A percentile compares a stretch with the other conserved stretches of the same genome.
These are phyloP conservation scores for Alisma plantagoaquatica DNA, from an alignment of 106 monocot species.

Conservation along the genomic window DNA sequence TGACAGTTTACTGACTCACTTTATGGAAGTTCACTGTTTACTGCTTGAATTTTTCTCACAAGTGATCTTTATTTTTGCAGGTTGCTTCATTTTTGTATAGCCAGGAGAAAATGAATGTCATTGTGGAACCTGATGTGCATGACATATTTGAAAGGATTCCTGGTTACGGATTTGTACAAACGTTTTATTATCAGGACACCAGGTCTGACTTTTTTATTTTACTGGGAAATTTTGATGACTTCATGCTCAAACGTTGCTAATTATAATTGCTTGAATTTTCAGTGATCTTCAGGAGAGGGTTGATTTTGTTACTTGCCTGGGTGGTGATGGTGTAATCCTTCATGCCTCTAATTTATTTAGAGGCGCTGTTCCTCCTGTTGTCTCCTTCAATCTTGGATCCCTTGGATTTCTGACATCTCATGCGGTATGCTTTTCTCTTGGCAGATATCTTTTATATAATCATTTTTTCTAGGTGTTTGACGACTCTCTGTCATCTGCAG, in stretches of 20 bases:
- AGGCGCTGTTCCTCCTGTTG: constrained; percentile 94
- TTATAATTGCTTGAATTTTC: constrained; percentile 6
- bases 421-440: constrained; percentile 33
- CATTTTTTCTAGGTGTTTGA: no score
- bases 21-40: no score
- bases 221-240: no score
- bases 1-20: no score
- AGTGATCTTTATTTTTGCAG: constrained; percentile 36
- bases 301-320: constrained; percentile 95
- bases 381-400: constrained; percentile 98
- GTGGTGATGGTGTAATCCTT: constrained; percentile 97
- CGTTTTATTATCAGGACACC: constrained; percentile 41
- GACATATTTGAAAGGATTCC: constrained; percentile 91
- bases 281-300: constrained; percentile 99
- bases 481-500: no score
- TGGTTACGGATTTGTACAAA: constrained; percentile 97
- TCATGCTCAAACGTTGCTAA: no score
- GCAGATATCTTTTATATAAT: background rate
- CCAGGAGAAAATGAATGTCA: constrained; percentile 94
- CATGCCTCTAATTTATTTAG: constrained; percentile 97
- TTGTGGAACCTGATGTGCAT: constrained; percentile 98
- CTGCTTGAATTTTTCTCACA: no score
- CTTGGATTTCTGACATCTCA: constrained; percentile 98
- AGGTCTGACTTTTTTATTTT: background rate
- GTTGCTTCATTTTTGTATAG: constrained; percentile 81